phyloP scores from a whole-genome alignment of 345 rosid species.

The Salix arbutifolia region DNA sequence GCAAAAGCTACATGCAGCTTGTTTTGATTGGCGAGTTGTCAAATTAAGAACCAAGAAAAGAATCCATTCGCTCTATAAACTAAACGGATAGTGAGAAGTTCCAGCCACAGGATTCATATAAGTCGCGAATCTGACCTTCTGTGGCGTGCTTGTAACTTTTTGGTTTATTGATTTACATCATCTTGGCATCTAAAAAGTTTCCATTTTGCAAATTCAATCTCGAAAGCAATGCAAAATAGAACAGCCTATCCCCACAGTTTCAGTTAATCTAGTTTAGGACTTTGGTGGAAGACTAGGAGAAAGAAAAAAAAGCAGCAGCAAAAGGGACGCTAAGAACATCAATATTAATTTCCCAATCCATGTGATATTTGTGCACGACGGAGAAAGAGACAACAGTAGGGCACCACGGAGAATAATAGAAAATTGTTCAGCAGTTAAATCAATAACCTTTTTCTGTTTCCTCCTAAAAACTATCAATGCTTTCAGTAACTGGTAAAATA shows the following conservation, averaged over 20 bases:
- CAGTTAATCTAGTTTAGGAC: background rate
- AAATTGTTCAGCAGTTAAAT: background rate
- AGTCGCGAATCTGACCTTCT: too few species aligned
- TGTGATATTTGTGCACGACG: background rate
- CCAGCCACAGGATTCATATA: too few species aligned
- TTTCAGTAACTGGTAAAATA: slow-evolving; percentile 9
- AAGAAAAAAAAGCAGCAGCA: background rate
- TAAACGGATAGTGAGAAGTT: too few species aligned
- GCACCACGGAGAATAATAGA: background rate
- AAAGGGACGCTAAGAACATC: background rate
- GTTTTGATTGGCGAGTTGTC: background rate
- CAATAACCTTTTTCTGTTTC: background rate
- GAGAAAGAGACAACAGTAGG: background rate
- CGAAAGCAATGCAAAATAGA: too few species aligned
- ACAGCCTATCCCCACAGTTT: background rate
- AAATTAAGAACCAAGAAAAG: too few species aligned
- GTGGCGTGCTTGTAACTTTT: too few species aligned
- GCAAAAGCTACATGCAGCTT: background rate
- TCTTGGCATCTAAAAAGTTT: too few species aligned
- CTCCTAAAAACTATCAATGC: slow-evolving; percentile 9
- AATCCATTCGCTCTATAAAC: too few species aligned
- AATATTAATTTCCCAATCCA: background rate
- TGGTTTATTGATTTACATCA: too few species aligned
- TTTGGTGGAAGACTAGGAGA: background rate
- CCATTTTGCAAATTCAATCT: too few species aligned